Conservation (phyloP, 495 filamentous ascomycete genomes). For the Pseudoneurospora amorphoporcata region DNA sequence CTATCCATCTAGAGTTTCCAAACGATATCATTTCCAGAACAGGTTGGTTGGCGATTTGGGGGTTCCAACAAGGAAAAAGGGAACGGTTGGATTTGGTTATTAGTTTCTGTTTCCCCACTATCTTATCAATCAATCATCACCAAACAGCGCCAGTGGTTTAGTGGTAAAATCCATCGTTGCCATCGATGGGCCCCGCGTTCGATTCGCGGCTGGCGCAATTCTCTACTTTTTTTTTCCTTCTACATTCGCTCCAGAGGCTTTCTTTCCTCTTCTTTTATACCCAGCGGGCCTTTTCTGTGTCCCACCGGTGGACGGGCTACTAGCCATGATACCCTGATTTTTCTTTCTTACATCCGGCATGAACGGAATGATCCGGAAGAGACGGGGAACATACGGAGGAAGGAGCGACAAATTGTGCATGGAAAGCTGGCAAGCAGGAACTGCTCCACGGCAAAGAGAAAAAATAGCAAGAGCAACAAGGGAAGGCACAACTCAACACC, state of each 20-base stretch:
- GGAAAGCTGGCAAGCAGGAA: background rate
- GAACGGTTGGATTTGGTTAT: background rate
- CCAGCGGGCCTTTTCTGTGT: too few relatives aligned
- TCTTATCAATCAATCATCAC: background rate
- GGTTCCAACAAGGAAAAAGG: background rate
- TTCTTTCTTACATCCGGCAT: background rate
- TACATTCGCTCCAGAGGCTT: too few relatives aligned
- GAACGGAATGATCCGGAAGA: background rate
- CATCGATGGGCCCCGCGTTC: conserved; percentile 44
- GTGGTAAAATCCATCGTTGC: conserved; percentile 46
- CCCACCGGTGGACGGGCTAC: background rate
- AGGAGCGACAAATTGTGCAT: background rate
- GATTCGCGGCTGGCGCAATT: conserved; percentile 38
- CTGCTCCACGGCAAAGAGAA: background rate
- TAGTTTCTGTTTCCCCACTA: rapidly evolving
- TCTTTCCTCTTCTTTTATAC: too few relatives aligned
- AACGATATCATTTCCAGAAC: background rate
- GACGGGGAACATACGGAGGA: background rate
- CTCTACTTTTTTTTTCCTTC: background rate
- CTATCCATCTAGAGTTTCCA: background rate
- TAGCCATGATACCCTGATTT: background rate
- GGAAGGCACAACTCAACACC: background rate
- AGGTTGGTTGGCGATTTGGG: background rate
- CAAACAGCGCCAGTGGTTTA: conserved; percentile 29
- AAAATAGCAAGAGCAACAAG: background rate